Percentiles rank a stretch among this genome's conserved stretches.
Evolutionary conservation across 2,329 filamentous ascomycete genomes (phyloP).

Genomic region (Fusarium bactridioides): DNA sequence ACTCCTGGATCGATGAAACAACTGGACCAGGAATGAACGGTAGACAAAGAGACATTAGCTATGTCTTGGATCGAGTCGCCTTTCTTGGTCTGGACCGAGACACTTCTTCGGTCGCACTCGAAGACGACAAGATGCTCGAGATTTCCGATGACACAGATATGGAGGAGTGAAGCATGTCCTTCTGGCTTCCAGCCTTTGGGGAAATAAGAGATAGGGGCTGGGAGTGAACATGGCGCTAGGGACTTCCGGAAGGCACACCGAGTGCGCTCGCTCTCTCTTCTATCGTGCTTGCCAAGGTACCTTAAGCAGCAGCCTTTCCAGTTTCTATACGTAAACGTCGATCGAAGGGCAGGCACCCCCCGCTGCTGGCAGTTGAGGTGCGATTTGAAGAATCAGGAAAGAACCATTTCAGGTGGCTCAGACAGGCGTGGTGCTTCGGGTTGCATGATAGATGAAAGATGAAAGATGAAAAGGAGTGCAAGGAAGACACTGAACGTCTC

Average conservation of each 20-base stretch:
- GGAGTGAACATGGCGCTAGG: neutral
- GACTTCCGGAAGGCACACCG: neutral
- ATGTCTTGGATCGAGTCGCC: neutral
- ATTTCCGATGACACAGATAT: constrained; percentile 1
- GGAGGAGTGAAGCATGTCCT: neutral
- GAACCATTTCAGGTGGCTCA: neutral
- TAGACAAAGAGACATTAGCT: neutral
- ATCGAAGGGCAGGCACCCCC: neutral
- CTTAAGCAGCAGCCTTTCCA: neutral
- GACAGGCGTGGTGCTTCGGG: constrained; percentile 1
- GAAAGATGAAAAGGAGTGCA: neutral
- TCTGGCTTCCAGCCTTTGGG: neutral
- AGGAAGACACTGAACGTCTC: neutral
- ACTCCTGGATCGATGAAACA: neutral
- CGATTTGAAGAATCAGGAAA: neutral
- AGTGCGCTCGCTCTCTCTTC: neutral
- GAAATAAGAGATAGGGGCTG: neutral
- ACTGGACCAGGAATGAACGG: neutral
- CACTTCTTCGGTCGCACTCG: too few species aligned
- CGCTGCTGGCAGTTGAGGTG: neutral
- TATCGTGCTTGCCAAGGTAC: neutral
- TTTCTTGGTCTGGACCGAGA: neutral
- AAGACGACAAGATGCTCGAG: neutral
- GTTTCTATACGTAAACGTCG: neutral
- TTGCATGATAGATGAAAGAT: neutral